Evolutionary conservation across 2,329 filamentous ascomycete genomes (phyloP).

Genomic region (Trichoderma guizhouense): DNA sequence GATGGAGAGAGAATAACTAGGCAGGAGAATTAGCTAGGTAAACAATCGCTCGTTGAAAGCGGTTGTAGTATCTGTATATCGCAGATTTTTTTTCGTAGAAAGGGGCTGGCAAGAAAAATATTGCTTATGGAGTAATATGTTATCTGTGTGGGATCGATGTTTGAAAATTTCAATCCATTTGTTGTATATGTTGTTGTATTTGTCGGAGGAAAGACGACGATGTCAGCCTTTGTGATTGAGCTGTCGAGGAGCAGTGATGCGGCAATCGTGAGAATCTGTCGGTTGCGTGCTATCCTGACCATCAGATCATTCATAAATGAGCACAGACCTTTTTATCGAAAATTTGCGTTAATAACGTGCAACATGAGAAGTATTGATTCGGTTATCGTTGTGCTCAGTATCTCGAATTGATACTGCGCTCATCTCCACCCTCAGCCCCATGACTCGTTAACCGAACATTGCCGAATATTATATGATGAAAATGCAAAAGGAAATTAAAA

Average conservation of each 20-base stretch:
- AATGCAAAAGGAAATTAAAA: background rate
- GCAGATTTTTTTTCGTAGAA: background rate
- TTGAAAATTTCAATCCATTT: background rate
- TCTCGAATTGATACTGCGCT: background rate
- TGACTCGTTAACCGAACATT: conserved; percentile 16
- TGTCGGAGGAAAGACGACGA: background rate
- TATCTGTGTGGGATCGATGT: background rate
- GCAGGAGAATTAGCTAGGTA: too few species aligned
- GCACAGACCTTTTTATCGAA: too few species aligned
- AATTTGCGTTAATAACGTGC: background rate
- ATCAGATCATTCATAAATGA: background rate
- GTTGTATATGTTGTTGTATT: background rate
- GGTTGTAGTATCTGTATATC: background rate
- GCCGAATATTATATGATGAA: background rate
- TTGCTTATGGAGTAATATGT: background rate
- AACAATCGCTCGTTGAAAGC: background rate
- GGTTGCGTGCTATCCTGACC: background rate
- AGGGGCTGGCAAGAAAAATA: background rate
- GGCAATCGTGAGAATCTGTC: background rate
- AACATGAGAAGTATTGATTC: background rate
- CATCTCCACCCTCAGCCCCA: background rate
- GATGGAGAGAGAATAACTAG: too few species aligned
- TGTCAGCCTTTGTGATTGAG: background rate
- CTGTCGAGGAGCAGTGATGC: background rate
- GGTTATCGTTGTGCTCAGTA: background rate